These are phyloP conservation scores for Scenedesmus sp. DNA, from an alignment of 163 green algal genomes.

Conservation along the genomic window DNA sequence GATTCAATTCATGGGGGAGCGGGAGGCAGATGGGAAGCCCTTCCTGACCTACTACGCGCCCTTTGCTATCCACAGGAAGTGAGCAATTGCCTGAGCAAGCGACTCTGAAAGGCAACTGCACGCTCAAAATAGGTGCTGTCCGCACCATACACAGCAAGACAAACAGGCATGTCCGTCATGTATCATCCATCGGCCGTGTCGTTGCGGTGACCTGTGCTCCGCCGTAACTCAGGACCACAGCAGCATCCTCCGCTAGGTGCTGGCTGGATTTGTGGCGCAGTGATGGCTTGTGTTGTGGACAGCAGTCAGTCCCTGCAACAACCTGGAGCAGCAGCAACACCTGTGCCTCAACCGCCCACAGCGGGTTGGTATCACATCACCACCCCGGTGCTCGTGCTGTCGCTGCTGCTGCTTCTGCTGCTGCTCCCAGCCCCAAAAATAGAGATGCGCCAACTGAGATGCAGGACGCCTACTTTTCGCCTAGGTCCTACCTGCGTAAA, in stretches of 20 bases:
- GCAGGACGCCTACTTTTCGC: background rate
- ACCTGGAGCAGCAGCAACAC: too few species aligned
- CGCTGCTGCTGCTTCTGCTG: conserved; percentile 1
- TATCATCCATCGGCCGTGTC: too few species aligned
- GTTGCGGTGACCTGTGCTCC: too few species aligned
- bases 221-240: too few species aligned
- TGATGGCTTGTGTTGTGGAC: too few species aligned
- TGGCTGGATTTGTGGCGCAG: too few species aligned
- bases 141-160: background rate
- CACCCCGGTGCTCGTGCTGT: background rate
- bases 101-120: background rate
- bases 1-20: background rate
- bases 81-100: background rate
- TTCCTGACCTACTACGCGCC: conserved; percentile 16
- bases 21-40: background rate
- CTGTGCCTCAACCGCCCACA: too few species aligned
- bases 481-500: background rate
- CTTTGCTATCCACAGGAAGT: conserved; percentile 16
- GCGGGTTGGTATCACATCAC: too few species aligned
- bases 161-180: too few species aligned
- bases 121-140: too few species aligned
- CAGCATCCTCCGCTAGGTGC: too few species aligned
- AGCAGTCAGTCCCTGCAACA: background rate
- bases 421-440: background rate
- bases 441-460: background rate